phyloP scores from a whole-genome alignment of 345 rosid genomes.

The Nasturtium officinale region DNA sequence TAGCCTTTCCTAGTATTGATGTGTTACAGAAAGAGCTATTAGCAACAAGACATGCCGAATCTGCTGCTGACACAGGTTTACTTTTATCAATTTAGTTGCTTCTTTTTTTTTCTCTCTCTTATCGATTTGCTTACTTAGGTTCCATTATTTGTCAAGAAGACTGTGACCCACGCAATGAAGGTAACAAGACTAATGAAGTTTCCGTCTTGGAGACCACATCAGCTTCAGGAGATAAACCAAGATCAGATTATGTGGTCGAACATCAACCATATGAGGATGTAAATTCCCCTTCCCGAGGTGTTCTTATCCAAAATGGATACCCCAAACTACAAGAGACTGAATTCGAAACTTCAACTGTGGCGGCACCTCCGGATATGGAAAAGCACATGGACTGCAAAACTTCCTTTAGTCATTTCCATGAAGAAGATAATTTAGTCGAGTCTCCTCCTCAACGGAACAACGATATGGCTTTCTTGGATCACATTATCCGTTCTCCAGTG shows the following conservation, averaged over 20 bases:
- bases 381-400: constrained; percentile 23
- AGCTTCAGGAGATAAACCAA: background rate
- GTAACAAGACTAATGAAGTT: constrained; percentile 2
- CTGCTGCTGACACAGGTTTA: constrained; percentile 43
- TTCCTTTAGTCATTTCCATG: background rate
- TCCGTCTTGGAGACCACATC: constrained; percentile 16
- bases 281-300: background rate
- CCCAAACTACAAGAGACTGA: background rate
- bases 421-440: constrained; percentile 2
- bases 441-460: constrained; percentile 32
- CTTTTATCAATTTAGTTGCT: background rate
- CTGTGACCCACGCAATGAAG: constrained; percentile 11
- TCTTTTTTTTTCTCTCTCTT: background rate
- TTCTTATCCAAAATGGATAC: background rate
- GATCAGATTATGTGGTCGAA: background rate
- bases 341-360: constrained; percentile 16
- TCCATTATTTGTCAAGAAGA: constrained; percentile 1
- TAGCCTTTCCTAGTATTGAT: constrained; percentile 84
- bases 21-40: constrained; percentile 68
- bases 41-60: constrained; percentile 44
- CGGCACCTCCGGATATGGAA: background rate
- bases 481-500: constrained; percentile 27
- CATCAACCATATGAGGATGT: background rate
- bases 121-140: background rate
- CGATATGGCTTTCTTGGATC: constrained; percentile 30